phyloP scores from a whole-genome alignment of 1,284 basidiomycete species.

The Cryptococcus wingfieldii region DNA sequence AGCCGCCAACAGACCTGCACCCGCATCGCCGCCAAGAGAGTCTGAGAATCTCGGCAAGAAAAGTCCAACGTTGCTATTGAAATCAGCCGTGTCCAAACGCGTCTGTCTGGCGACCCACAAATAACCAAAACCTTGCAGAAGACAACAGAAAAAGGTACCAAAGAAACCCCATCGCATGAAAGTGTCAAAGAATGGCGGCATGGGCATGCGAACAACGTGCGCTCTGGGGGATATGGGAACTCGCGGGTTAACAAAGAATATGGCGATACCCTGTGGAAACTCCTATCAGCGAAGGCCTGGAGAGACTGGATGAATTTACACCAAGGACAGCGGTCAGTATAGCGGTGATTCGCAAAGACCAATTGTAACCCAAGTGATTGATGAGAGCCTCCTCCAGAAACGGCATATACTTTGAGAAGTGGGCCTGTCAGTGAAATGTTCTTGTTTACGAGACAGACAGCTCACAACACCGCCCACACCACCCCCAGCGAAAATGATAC shows the following conservation, averaged over 20 bases:
- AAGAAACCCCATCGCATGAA: slow-evolving; percentile 19
- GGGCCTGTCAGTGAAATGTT: too few relatives aligned
- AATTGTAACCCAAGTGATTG: too few relatives aligned
- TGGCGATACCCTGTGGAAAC: too few relatives aligned
- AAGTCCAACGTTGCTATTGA: slow-evolving; percentile 20
- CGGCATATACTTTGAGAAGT: too few relatives aligned
- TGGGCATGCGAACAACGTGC: slow-evolving; percentile 10
- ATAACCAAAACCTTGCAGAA: slow-evolving; percentile 24
- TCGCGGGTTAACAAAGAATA: too few relatives aligned
- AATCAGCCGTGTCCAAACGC: background rate
- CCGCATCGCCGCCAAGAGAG: slow-evolving; percentile 13
- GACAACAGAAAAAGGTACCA: slow-evolving; percentile 14
- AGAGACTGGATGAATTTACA: too few relatives aligned
- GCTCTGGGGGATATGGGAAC: slow-evolving; percentile 14
- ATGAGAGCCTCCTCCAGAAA: too few relatives aligned
- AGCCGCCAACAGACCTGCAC: slow-evolving; percentile 20
- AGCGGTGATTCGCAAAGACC: too few relatives aligned
- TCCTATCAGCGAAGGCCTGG: too few relatives aligned
- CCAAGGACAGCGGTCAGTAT: too few relatives aligned
- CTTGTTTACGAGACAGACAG: slow-evolving; percentile 9
- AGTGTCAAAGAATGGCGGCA: slow-evolving; percentile 15
- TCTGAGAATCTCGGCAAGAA: slow-evolving; percentile 25
- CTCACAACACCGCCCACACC: slow-evolving; percentile 24
- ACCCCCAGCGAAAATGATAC: slow-evolving; percentile 23
- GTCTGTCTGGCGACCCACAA: slow-evolving; percentile 9